Evolutionary conservation across 352 stramenopile genomes (phyloP).

Genomic region (Phytophthora uliginosa): DNA sequence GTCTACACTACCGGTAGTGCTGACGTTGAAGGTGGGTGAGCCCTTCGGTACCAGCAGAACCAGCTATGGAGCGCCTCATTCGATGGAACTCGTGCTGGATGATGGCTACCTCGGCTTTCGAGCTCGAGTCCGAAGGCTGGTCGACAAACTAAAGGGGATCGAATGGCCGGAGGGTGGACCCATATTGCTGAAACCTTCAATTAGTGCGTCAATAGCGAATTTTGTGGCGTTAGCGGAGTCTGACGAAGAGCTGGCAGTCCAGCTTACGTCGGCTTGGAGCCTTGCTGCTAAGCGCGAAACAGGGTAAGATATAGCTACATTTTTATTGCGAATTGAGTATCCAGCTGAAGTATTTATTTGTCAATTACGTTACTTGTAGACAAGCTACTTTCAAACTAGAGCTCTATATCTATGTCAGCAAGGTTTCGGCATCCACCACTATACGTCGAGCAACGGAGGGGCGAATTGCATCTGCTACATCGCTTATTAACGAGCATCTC

Average conservation of each 20-base stretch:
- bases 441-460: background rate
- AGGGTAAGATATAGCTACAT: background rate
- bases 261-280: background rate
- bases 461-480: background rate
- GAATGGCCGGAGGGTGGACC: background rate
- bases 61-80: background rate
- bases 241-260: background rate
- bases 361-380: background rate
- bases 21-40: background rate
- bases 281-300: background rate
- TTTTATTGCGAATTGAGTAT: background rate
- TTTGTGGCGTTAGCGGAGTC: background rate
- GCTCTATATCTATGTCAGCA: background rate
- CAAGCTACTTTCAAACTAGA: background rate
- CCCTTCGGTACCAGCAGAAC: background rate
- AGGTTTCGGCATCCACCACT: background rate
- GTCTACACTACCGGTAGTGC: background rate
- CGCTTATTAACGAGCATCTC: conserved; percentile 1
- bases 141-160: background rate
- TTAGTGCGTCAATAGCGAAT: background rate
- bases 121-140: background rate
- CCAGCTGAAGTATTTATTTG: background rate
- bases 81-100: background rate
- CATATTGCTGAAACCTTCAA: background rate
- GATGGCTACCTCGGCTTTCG: background rate